These are phyloP conservation scores for Lentinula aciculospora DNA, from an alignment of 768 basidiomycete genomes.

Conservation along the genomic window DNA sequence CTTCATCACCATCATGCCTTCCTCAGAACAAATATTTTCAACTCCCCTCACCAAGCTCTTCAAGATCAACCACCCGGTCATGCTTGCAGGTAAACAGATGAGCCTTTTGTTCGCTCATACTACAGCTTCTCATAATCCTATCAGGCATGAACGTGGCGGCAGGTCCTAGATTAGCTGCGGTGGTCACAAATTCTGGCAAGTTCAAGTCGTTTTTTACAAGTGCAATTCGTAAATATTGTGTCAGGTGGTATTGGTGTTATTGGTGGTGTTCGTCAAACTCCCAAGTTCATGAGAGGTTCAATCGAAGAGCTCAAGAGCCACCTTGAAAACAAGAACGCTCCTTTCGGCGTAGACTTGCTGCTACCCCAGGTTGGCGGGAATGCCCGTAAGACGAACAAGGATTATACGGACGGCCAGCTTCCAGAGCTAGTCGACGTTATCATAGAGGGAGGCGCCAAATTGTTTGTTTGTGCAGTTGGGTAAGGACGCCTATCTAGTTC, in stretches of 20 bases:
- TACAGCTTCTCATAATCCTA: background rate
- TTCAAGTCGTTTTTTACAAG: background rate
- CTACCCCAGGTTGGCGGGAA: slow-evolving; percentile 78
- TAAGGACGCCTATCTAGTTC: background rate
- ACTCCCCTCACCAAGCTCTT: slow-evolving; percentile 76
- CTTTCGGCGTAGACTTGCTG: slow-evolving; percentile 79
- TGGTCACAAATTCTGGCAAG: slow-evolving; percentile 84
- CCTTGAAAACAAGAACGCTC: slow-evolving; percentile 70
- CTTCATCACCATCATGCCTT: slow-evolving; percentile 61
- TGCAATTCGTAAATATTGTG: background rate
- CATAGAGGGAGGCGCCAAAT: slow-evolving; percentile 61
- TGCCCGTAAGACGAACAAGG: slow-evolving; percentile 82
- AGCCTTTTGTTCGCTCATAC: background rate
- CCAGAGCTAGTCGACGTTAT: slow-evolving; percentile 75
- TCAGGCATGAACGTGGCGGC: slow-evolving; percentile 82
- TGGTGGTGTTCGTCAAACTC: slow-evolving; percentile 72
- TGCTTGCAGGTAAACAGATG: slow-evolving; percentile 61
- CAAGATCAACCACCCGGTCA: slow-evolving; percentile 75
- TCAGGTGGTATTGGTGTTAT: slow-evolving; percentile 80
- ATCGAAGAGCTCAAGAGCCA: slow-evolving; percentile 71
- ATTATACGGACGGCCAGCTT: slow-evolving; percentile 78
- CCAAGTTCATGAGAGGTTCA: slow-evolving; percentile 58
- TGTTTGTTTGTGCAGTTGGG: slow-evolving; percentile 75
- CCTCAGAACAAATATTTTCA: slow-evolving; percentile 57
- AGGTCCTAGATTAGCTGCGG: slow-evolving; percentile 78